phyloP scores from a whole-genome alignment of 441 rosid species.

The Biscutella laevigata region DNA sequence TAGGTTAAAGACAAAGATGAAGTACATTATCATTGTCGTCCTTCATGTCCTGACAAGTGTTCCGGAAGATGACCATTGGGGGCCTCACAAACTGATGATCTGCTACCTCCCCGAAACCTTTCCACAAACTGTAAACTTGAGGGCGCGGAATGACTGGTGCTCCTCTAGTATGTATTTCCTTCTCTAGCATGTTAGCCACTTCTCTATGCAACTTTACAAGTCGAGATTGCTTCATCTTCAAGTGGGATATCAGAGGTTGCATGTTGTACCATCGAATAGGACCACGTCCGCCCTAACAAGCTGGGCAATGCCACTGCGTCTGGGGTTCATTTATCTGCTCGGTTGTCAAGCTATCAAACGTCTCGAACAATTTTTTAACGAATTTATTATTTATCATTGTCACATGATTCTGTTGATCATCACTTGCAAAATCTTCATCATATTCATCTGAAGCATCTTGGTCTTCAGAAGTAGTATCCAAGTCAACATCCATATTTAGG shows the following conservation, averaged over 20 bases:
- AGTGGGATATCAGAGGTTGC: constrained; percentile 58
- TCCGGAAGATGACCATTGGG: constrained; percentile 60
- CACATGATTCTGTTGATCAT: constrained; percentile 54
- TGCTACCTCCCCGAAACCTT: constrained; percentile 42
- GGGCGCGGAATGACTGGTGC: constrained; percentile 39
- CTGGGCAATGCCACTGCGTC: constrained; percentile 72
- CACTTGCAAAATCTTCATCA: constrained; percentile 60
- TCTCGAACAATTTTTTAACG: constrained; percentile 44
- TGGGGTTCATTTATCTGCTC: constrained; percentile 50
- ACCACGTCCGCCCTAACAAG: constrained; percentile 63
- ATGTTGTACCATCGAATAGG: constrained; percentile 60
- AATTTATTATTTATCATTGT: constrained; percentile 38
- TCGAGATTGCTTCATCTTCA: constrained; percentile 50
- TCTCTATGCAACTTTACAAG: constrained; percentile 56
- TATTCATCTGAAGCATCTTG: constrained; percentile 36
- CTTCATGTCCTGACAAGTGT: constrained; percentile 41
- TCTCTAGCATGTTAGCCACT: constrained; percentile 44
- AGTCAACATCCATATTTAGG: too few relatives aligned
- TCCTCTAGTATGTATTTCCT: constrained; percentile 44
- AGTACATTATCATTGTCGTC: constrained; percentile 55
- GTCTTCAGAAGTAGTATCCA: constrained; percentile 30
- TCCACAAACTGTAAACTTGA: constrained; percentile 55
- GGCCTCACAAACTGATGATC: constrained; percentile 63
- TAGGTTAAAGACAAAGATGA: background rate
- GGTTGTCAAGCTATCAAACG: constrained; percentile 32